These are phyloP conservation scores for Ceratocystis diversiconidia DNA, from an alignment of 2,329 filamentous ascomycete species.

Conservation along the genomic window DNA sequence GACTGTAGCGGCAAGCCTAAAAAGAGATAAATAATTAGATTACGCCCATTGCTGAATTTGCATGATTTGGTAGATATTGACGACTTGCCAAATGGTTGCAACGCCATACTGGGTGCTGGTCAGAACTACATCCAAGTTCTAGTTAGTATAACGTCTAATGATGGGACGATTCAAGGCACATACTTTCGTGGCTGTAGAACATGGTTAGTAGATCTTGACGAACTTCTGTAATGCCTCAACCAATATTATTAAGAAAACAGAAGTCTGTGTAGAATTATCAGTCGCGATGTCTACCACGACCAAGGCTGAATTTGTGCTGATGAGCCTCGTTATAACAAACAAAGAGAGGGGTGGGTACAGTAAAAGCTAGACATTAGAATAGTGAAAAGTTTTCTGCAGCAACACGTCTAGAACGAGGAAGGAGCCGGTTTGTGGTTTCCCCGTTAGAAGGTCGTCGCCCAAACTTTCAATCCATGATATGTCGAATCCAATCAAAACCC, in stretches of 20 bases:
- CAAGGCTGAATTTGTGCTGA: background rate
- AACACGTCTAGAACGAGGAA: background rate
- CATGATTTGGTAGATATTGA: background rate
- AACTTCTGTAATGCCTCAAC: background rate
- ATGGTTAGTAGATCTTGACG: slow-evolving; percentile 34
- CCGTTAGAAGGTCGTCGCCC: background rate
- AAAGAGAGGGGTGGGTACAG: background rate
- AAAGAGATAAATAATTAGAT: slow-evolving; percentile 13
- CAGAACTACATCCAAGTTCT: slow-evolving; percentile 42
- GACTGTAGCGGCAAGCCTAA: slow-evolving; percentile 81
- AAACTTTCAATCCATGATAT: background rate
- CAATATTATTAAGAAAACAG: background rate
- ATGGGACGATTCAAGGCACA: slow-evolving; percentile 24
- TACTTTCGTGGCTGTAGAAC: slow-evolving; percentile 96
- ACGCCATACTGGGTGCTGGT: slow-evolving; percentile 81
- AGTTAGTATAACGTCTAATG: slow-evolving; percentile 21
- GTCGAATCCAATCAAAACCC: background rate
- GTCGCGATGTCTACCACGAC: background rate
- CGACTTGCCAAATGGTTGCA: slow-evolving; percentile 73
- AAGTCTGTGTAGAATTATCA: background rate
- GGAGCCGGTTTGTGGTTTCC: background rate
- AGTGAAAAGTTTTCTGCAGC: background rate
- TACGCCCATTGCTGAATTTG: background rate
- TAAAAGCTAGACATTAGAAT: background rate
- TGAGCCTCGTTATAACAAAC: background rate